Base-by-base conservation (phyloP, 768 basidiomycete genomes). In the Crepidotus variabilis region DNA sequence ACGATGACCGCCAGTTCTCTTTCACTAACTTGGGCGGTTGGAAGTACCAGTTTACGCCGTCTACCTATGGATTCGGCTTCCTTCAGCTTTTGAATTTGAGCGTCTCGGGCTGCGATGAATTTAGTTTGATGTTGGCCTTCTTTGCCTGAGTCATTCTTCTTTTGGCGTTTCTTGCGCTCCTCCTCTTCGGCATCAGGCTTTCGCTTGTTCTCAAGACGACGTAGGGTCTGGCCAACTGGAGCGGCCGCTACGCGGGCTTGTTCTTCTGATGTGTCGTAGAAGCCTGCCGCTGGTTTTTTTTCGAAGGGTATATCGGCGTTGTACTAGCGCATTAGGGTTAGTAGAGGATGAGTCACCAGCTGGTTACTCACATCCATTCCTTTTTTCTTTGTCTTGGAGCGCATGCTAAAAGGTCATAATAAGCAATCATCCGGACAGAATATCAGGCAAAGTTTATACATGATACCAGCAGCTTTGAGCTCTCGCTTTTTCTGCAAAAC, bases 261-360 rank as follows among this genome's bases (percentile, higher is more conserved):
- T 67, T 99, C 97, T 62, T 96, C 97, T 0, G 88, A 82, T 1
- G 92, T 94, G 68, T 99, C 97, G 71, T 98, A 99, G 74, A 99
- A 99, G 0, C 97, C 97, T 9, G 95, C 74, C 0, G 93, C 94
- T 0, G 97, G 81, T 67, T 92, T 92, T 77, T 98, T 98, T 75
- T 99, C 97, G 68, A 98, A 98, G 0, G 97, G 97, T 62, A 98
- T 97, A 67, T 99, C 97, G 51, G 94, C 85, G 65, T 98, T 99
- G 75, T 98, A 99, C 91, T 97, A 61, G 6, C 47, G 21, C 33
- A 35, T 16, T 10, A n/a, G 50, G 24, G 28, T 51, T 54, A 58
- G 66, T 57, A 21, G 51, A 34, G 47, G 35, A n/a, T 48, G 39
- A 33, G 47, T 55, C 35, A 28, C 24, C 56, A 16, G 58, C 2